Conservation (phyloP, 2,329 filamentous ascomycete genomes). For the Cercospora zeina region DNA sequence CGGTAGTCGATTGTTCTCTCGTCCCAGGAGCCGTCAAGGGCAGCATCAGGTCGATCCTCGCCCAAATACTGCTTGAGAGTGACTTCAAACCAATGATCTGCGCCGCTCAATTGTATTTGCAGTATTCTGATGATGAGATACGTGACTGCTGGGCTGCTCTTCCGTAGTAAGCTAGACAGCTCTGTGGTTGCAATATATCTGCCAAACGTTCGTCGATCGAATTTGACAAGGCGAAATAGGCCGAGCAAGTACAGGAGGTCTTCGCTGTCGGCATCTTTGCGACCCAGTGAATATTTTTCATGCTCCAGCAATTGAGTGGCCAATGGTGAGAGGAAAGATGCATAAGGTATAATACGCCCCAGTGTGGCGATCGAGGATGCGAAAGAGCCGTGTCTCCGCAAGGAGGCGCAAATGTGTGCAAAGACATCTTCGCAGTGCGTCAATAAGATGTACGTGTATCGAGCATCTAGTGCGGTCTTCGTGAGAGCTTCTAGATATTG, state of each 20-base stretch:
- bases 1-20: conserved; percentile 73
- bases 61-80: conserved; percentile 69
- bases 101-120: conserved; percentile 73
- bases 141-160: conserved; percentile 61
- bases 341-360: conserved; percentile 77
- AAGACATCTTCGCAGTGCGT: conserved; percentile 72
- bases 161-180: conserved; percentile 68
- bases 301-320: conserved; percentile 30
- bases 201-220: conserved; percentile 69
- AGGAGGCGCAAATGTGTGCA: conserved; percentile 73
- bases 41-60: conserved; percentile 48
- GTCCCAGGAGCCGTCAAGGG: conserved; percentile 72
- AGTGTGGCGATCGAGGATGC: conserved; percentile 62
- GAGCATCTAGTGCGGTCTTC: conserved; percentile 66
- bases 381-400: conserved; percentile 45
- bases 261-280: conserved; percentile 23
- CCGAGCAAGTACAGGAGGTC: conserved; percentile 57
- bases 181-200: conserved; percentile 64
- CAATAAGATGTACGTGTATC: conserved; percentile 72
- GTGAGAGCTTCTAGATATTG: conserved; percentile 72
- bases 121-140: conserved; percentile 82
- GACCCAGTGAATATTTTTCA: conserved; percentile 26
- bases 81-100: conserved; percentile 74
- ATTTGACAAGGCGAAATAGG: conserved; percentile 75
- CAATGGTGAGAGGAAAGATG: conserved; percentile 66